Evolutionary conservation across 208 protist species (phyloP), one percentile per base, ranked within the genome.

Genomic region (Wallacemonas sp.): DNA sequence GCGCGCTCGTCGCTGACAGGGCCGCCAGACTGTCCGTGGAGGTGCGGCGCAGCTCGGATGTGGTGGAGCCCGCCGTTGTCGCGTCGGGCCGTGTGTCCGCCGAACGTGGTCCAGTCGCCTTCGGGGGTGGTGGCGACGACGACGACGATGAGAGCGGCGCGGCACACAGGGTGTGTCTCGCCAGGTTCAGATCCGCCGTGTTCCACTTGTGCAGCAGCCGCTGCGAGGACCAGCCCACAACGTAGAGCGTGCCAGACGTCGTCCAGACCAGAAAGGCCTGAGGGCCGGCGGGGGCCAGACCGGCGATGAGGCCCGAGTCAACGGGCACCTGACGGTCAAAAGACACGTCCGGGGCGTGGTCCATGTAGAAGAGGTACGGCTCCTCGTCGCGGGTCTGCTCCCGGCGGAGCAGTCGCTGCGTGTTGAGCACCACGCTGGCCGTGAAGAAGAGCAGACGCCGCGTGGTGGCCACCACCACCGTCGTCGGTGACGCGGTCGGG

Each of bases 241-340:
- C 75, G 50, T 81, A 86, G 26, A 89, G 78, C 32, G 81, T 71
- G 39, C 86, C 86, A 1, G 81, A 68, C 0, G 81, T 89, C 12
- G 86, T 92, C 41, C 76, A 81, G 26, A 86, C 81, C 0, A 89
- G 62, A 39, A 92, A 88, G 22, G 77, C 74, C 39, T 83, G 70
- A 16, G 69, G 48, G n/a, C 86, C 86, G 16, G 72, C 77, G 7
- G 68, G 18, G 16, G 63, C 41, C n/a, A 84, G 67, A 22, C 67
- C 69, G 0, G 70, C 73, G n/a, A 76, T 65, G 61, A 80, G 48
- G n/a, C 83, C 86, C 14, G 57, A 65, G 44, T 82, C 74, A 26
- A 89, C 61, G 42, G 54, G 45, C 23, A 84, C 67, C 44, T 79
- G 72, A 8, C 62, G 59, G 14, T 42, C 63, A 55, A 84, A 78